Evolutionary conservation across 805 yeast species (phyloP), one percentile per base, ranked within the genome.

Genomic region (Lipomyces orientalis): DNA sequence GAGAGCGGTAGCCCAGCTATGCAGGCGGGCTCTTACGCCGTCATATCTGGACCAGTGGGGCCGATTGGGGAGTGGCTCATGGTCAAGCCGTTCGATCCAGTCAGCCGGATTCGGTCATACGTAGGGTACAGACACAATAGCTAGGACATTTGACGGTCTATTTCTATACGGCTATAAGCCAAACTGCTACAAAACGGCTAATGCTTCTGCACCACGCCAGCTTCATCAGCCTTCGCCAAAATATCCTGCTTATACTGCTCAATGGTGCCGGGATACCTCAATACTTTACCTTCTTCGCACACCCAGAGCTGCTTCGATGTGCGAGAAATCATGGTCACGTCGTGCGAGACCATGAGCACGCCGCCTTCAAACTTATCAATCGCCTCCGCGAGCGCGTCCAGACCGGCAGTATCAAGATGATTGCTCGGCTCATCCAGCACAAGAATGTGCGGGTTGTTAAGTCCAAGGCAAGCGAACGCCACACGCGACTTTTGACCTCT

Each of bases 351-450:
- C 97, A 95, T 93, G 74, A 95, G 84, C 33, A 95, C 90, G 79
- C 99, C 99, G 77, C 99, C 99, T 76, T 91, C 86, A 84, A 93
- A 95, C 69, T 86, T 87, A 70, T 85, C 87, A 77, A 95, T 83
- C 0, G 98, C 98, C 55, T 90, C 96, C 8, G 95, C 88, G 68
- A 95, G 84, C 0, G 99, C 99, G 79, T 95, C 99, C 75, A 95
- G 83, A 86, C 98, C 99, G 46, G 97, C 89, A 8, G 97, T 94
- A 89, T 95, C 99, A 85, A 95, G 87, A 81, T 95, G 99, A 81
- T 95, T 95, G 6, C 97, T 91, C 80, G 99, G 99, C 85, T 95
- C 99, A 84, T 95, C 99, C 73, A 95, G 82, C 75, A 95, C 88
- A 75, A 95, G 83, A 56, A 95, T 87, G 78, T 95, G 99, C 22